Evolutionary conservation across 2,329 filamentous ascomycete genomes (phyloP).

Genomic region (Pseudomassariella vexata): DNA sequence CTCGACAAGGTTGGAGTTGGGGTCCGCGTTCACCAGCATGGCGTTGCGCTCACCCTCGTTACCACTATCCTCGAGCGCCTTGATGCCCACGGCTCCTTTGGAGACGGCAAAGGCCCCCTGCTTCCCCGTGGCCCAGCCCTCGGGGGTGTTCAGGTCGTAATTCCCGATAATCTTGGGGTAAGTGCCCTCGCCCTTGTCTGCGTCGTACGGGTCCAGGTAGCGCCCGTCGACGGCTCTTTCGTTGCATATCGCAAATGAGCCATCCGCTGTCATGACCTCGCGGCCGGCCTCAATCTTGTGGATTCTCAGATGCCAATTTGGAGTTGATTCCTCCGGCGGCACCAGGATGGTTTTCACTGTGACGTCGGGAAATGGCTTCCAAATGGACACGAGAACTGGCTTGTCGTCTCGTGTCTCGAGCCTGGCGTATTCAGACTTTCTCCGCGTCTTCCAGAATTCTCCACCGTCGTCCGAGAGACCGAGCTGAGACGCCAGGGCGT

Average conservation of each 20-base stretch:
- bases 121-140: slow-evolving; percentile 43
- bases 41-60: slow-evolving; percentile 46
- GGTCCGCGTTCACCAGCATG: slow-evolving; percentile 67
- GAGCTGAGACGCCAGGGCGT: slow-evolving; percentile 68
- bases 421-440: slow-evolving; percentile 57
- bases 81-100: slow-evolving; percentile 52
- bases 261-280: slow-evolving; percentile 66
- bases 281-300: slow-evolving; percentile 57
- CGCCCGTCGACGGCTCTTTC: slow-evolving; percentile 41
- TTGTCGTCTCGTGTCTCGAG: slow-evolving; percentile 50
- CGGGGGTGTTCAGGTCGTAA: slow-evolving; percentile 51
- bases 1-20: slow-evolving; percentile 73
- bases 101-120: slow-evolving; percentile 52
- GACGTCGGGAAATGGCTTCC: slow-evolving; percentile 68
- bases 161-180: slow-evolving; percentile 52
- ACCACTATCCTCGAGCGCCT: slow-evolving; percentile 46
- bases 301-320: slow-evolving; percentile 65
- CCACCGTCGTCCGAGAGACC: slow-evolving; percentile 72
- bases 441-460: slow-evolving; percentile 73
- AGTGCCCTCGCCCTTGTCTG: slow-evolving; percentile 41
- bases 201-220: slow-evolving; percentile 44
- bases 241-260: slow-evolving; percentile 65
- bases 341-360: slow-evolving; percentile 59
- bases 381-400: slow-evolving; percentile 61
- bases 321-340: slow-evolving; percentile 50